Conservation (phyloP, 345 rosid genomes). For the Erysimum cheiranthoides region DNA sequence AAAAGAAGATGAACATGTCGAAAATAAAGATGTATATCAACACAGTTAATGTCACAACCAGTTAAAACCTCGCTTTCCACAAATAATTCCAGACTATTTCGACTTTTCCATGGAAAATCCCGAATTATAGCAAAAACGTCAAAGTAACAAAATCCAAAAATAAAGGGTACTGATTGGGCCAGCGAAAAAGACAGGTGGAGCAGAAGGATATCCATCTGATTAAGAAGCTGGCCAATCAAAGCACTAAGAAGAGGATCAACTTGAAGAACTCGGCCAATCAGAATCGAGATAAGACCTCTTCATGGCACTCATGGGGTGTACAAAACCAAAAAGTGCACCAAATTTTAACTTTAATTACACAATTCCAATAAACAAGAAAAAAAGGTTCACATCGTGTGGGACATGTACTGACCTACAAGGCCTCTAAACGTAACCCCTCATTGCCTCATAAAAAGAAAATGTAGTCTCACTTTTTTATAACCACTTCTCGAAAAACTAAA, state of each 20-base stretch:
- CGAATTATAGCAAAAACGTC: neutral
- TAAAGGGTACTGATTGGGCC: slow-evolving; percentile 12
- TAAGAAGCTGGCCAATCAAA: slow-evolving; percentile 58
- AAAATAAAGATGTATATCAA: slow-evolving; percentile 22
- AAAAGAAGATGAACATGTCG: neutral
- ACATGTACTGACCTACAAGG: slow-evolving; percentile 32
- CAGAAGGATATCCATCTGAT: slow-evolving; percentile 60
- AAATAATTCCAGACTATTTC: neutral
- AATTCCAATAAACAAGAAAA: slow-evolving; percentile 27
- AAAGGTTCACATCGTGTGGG: slow-evolving; percentile 48
- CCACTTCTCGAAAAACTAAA: slow-evolving; percentile 28
- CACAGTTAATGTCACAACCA: slow-evolving; percentile 17
- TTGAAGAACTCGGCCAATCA: slow-evolving; percentile 55
- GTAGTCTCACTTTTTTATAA: slow-evolving; percentile 33
- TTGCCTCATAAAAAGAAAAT: slow-evolving; percentile 20
- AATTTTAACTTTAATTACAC: slow-evolving; percentile 10
- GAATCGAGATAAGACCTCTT: slow-evolving; percentile 68
- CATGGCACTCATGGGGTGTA: slow-evolving; percentile 48
- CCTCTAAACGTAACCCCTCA: slow-evolving; percentile 22
- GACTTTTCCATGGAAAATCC: slow-evolving; percentile 28
- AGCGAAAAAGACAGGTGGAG: slow-evolving; percentile 36
- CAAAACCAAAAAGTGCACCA: slow-evolving; percentile 44
- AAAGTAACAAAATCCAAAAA: slow-evolving; percentile 11
- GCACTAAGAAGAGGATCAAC: slow-evolving; percentile 52
- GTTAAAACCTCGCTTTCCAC: slow-evolving; percentile 29